Percentiles rank a stretch among this genome's conserved stretches.
Conservation (phyloP, 2,329 filamentous ascomycete genomes). For the Bimuria novae-zelandiae region DNA sequence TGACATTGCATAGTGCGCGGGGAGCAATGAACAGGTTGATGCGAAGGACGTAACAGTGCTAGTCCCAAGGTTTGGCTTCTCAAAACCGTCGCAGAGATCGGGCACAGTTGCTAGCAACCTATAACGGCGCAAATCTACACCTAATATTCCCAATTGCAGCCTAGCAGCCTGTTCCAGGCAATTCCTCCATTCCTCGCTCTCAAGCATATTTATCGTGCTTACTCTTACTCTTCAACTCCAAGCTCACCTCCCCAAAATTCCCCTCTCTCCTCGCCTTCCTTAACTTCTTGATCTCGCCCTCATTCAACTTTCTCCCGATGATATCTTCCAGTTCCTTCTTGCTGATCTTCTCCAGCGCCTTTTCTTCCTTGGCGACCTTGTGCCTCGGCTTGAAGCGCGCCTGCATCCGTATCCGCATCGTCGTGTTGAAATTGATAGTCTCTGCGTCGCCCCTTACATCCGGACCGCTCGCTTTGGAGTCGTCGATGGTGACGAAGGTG, state of each 20-base stretch:
- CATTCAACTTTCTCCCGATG: constrained; percentile 74
- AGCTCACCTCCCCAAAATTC: constrained; percentile 82
- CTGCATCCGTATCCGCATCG: constrained; percentile 87
- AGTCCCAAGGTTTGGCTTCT: no score
- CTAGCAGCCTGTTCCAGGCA: no score
- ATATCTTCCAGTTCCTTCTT: constrained; percentile 82
- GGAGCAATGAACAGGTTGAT: no score
- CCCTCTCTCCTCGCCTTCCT: constrained; percentile 85
- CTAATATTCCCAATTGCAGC: neutral
- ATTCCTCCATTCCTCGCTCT: no score
- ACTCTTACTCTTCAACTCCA: constrained; percentile 87
- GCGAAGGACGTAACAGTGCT: no score
- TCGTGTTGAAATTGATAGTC: constrained; percentile 69
- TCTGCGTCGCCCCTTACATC: constrained; percentile 80
- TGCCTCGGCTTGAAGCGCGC: constrained; percentile 87
- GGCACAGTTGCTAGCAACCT: no score
- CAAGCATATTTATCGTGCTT: constrained; percentile 62
- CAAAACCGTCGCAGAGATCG: no score
- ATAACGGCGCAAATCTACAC: no score
- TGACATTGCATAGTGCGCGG: no score
- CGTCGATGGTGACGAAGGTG: constrained; percentile 67
- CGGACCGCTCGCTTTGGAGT: constrained; percentile 47
- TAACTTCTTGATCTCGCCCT: constrained; percentile 82
- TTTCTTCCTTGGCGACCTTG: constrained; percentile 80
- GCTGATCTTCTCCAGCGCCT: constrained; percentile 82